These are phyloP conservation scores for Musa beccarii DNA, from an alignment of 176 grass and related monocot genomes.

Conservation along the genomic window DNA sequence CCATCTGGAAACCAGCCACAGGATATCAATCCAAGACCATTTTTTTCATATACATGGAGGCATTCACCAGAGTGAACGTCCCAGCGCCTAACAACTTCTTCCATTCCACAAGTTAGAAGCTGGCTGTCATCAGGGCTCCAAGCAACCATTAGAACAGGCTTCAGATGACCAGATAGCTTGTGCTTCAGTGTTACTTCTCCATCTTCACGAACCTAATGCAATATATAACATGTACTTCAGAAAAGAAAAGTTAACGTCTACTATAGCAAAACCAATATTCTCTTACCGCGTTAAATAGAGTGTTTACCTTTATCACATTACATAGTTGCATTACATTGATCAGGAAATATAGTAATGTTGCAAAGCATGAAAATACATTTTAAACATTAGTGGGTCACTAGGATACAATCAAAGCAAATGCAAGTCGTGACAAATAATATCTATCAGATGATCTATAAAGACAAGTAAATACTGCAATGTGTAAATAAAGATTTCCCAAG, in stretches of 20 bases:
- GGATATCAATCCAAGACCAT: conserved; percentile 40
- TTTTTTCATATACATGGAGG: conserved; percentile 54
- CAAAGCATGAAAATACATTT: too few species aligned
- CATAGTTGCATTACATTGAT: neutral
- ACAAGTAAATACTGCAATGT: too few species aligned
- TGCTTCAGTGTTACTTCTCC: conserved; percentile 57
- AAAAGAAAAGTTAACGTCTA: neutral
- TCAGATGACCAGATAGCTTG: conserved; percentile 54
- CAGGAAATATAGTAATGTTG: neutral
- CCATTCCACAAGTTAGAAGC: conserved; percentile 80
- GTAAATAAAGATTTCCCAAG: too few species aligned
- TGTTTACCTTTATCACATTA: neutral
- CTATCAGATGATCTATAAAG: too few species aligned
- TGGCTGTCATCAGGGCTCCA: conserved; percentile 79
- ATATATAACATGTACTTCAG: neutral
- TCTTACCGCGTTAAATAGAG: neutral
- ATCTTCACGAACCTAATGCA: conserved; percentile 57
- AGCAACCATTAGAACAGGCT: conserved; percentile 57
- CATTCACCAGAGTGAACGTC: conserved; percentile 62
- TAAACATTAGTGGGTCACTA: too few species aligned
- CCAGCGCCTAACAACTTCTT: conserved; percentile 69
- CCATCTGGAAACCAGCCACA: conserved; percentile 70
- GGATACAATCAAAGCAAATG: too few species aligned
- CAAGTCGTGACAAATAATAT: too few species aligned
- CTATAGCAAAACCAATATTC: neutral